These are phyloP conservation scores for Penicillium sp. DNA, from an alignment of 2,329 filamentous ascomycete genomes.

Conservation along the genomic window DNA sequence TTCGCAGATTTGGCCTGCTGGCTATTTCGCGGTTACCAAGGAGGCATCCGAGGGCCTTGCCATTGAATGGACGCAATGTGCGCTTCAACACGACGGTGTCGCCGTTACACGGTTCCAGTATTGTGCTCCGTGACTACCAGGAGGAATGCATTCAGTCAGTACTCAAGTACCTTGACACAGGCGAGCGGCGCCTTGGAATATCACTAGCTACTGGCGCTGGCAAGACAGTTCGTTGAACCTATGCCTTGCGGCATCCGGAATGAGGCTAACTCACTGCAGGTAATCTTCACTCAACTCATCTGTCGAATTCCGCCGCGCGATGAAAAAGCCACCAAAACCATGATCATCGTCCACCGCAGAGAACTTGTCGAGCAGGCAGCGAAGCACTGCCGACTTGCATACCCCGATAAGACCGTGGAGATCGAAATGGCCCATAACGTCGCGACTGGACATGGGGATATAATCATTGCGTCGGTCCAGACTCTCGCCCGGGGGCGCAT, in stretches of 20 bases:
- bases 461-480: conserved; percentile 85
- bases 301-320: conserved; percentile 60
- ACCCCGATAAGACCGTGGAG: conserved; percentile 75
- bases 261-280: conserved; percentile 44
- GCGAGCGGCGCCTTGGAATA: conserved; percentile 73
- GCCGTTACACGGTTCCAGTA: conserved; percentile 23
- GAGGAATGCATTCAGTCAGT: conserved; percentile 87
- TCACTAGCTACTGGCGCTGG: conserved; percentile 84
- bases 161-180: conserved; percentile 60
- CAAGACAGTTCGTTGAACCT: conserved; percentile 56
- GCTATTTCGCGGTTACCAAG: conserved; percentile 16
- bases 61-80: conserved; percentile 22
- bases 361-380: conserved; percentile 95
- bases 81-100: conserved; percentile 24
- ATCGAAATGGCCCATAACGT: conserved; percentile 82
- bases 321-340: conserved; percentile 63
- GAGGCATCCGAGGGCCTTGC: conserved; percentile 11
- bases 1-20: conserved; percentile 24
- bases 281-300: conserved; percentile 95
- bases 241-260: neutral
- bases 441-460: conserved; percentile 77
- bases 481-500: conserved; percentile 76
- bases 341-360: conserved; percentile 86
- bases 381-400: conserved; percentile 71
- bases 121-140: conserved; percentile 76